Percentiles rank a stretch among this genome's conserved stretches.
Evolutionary conservation across 805 yeast species (phyloP).

Genomic region (Spathaspora hagerdaliae): DNA sequence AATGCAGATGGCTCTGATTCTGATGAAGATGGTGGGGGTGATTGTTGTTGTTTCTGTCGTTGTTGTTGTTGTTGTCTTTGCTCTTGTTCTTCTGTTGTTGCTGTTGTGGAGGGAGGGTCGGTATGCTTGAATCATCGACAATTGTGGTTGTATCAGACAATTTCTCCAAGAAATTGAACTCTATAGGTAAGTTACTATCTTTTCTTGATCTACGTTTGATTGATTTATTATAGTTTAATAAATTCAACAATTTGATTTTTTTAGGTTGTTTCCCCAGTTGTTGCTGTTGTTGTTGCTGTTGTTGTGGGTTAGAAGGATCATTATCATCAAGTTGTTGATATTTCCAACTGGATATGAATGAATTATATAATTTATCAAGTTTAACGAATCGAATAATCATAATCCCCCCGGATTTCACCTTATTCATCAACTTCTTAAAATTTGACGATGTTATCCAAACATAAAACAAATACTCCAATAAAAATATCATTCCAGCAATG

Average conservation of each 20-base stretch:
- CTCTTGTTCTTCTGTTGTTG: background rate
- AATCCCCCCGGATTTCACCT: background rate
- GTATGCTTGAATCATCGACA: background rate
- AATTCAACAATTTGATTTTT: background rate
- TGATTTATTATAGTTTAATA: background rate
- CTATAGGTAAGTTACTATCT: constrained; percentile 51
- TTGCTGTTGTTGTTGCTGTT: background rate
- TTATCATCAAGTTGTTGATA: background rate
- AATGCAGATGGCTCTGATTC: too few species aligned
- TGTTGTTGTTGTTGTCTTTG: background rate
- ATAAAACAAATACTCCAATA: constrained; percentile 38
- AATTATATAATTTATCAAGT: constrained; percentile 1
- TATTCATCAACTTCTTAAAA: constrained; percentile 21
- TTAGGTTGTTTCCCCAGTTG: background rate
- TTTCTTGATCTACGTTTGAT: constrained; percentile 44
- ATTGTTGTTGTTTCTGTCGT: background rate
- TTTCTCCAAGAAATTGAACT: constrained; percentile 13
- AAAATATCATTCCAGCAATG: constrained; percentile 42
- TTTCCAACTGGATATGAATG: background rate
- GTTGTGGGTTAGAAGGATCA: background rate
- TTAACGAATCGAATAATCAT: constrained; percentile 3
- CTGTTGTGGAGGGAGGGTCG: background rate
- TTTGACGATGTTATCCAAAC: constrained; percentile 27
- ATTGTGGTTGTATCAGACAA: constrained; percentile 10
- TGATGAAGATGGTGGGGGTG: background rate